phyloP scores from a whole-genome alignment of 208 protist genomes.

The Sergeia podlipaevii region DNA sequence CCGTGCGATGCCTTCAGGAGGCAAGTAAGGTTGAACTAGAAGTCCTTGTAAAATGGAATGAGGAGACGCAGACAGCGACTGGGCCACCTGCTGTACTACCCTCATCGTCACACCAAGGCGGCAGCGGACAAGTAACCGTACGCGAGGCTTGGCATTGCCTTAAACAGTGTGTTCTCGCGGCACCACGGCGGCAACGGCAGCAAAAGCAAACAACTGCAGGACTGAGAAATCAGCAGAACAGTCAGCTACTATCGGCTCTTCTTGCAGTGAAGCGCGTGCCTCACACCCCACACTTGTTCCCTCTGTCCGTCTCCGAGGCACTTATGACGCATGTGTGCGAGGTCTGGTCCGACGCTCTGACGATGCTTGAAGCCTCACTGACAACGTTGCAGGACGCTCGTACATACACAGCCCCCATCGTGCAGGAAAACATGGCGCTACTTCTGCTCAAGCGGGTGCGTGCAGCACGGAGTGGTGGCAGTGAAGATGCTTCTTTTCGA shows the following conservation, averaged over 20 bases:
- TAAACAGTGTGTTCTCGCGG: too few relatives aligned
- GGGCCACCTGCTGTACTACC: too few relatives aligned
- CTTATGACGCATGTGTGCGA: constrained; percentile 28
- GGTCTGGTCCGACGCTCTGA: constrained; percentile 21
- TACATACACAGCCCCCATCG: constrained; percentile 26
- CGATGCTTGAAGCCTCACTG: constrained; percentile 39
- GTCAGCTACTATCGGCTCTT: neutral
- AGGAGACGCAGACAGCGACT: too few relatives aligned
- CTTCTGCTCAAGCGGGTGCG: constrained; percentile 24
- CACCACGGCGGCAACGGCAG: too few relatives aligned
- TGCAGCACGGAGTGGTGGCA: too few relatives aligned
- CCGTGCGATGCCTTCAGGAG: too few relatives aligned
- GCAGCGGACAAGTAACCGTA: too few relatives aligned
- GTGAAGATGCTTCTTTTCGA: too few relatives aligned
- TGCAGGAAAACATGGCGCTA: constrained; percentile 45
- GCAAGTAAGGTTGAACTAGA: too few relatives aligned
- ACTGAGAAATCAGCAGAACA: neutral
- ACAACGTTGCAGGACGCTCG: constrained; percentile 19
- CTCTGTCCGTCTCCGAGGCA: constrained; percentile 29
- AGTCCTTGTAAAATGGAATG: too few relatives aligned
- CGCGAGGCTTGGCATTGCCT: too few relatives aligned
- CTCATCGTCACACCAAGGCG: too few relatives aligned
- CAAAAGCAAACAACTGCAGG: neutral
- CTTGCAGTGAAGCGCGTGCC: constrained; percentile 20
- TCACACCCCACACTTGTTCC: constrained; percentile 53